Base-by-base conservation (phyloP, 768 basidiomycete genomes). In the Lactarius psammicola region DNA sequence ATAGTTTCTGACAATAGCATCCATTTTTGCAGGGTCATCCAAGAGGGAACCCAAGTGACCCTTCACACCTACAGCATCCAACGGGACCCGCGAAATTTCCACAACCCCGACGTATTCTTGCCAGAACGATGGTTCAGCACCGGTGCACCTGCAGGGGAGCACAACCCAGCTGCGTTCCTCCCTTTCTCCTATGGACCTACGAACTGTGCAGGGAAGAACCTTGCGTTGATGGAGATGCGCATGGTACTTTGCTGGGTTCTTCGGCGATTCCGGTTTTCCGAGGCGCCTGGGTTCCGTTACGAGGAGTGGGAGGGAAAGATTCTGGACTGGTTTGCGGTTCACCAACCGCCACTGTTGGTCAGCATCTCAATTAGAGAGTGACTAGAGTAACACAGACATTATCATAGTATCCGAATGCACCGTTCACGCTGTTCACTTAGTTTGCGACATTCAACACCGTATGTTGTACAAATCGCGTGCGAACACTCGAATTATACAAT, bases 111-210 rank as follows among this genome's bases (percentile, higher is more conserved):
- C 1, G 18, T 11, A 1, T 63, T 57, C 62, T 15, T 63, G 7
- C 62, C 55, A 7, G 23, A 63, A 40, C 62, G 62, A 13, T 63
- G 62, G 62, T 18, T 63, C 38, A n/a, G 17, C 60, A 2, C 26
- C 6, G 31, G 34, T 2, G 51, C 46, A 33, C 30, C 31, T 18
- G 18, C 51, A 11, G 34, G 40, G 15, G 55, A 17, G 30, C 55
- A 56, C 40, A 62, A 71, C 63, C 38, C 46, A 18, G 44, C 42
- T 11, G 66, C 69, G 30, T 71, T 68, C 44, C 64, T 67, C 31
- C 68, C 72, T 1, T 70, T 69, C 30, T 70, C 72, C 26, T 60
- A 60, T 31, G 72, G 72, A 6, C 71, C 72, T 20, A 44, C 67
- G 36, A 67, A 56, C 20, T 72, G 72, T 60, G 67, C 63, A 11